Evolutionary conservation across 2,329 filamentous ascomycete genomes (phyloP).

Genomic region (Nothophoma quercina): DNA sequence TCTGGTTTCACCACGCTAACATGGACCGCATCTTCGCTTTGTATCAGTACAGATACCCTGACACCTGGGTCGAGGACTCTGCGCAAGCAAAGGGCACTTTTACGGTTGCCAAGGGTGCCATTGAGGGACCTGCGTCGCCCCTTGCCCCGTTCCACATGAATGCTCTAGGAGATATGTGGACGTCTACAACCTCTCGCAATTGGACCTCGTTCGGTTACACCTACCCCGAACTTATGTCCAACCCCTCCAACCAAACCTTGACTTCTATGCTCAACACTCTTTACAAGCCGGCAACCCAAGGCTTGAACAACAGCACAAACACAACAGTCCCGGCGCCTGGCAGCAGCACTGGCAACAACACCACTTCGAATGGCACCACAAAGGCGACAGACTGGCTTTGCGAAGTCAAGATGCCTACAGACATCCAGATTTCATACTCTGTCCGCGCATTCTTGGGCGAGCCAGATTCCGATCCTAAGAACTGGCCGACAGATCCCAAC

Average conservation of each 20-base stretch:
- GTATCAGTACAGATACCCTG: slow-evolving; percentile 35
- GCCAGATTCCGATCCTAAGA: slow-evolving; percentile 30
- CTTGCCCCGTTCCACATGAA: slow-evolving; percentile 45
- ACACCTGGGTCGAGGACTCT: slow-evolving; percentile 42
- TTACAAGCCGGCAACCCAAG: slow-evolving; percentile 37
- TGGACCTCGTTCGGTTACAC: slow-evolving; percentile 46
- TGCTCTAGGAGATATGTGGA: slow-evolving; percentile 41
- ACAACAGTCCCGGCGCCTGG: slow-evolving; percentile 17
- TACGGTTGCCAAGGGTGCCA: slow-evolving; percentile 26
- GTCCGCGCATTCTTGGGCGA: slow-evolving; percentile 44
- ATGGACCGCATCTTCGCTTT: slow-evolving; percentile 20
- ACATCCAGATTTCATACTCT: slow-evolving; percentile 42
- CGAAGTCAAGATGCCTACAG: slow-evolving; percentile 42
- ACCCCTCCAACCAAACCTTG: slow-evolving; percentile 38
- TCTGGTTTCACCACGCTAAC: slow-evolving; percentile 42
- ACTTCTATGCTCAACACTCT: slow-evolving; percentile 37
- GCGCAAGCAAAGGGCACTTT: slow-evolving; percentile 35
- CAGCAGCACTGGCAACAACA: slow-evolving; percentile 6
- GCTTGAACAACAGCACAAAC: slow-evolving; percentile 32
- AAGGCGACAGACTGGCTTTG: slow-evolving; percentile 40
- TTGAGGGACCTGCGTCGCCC: slow-evolving; percentile 29
- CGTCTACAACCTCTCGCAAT: slow-evolving; percentile 33
- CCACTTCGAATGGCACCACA: slow-evolving; percentile 15
- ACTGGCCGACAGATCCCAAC: slow-evolving; percentile 50
- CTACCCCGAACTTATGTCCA: slow-evolving; percentile 40